phyloP scores from a whole-genome alignment of 2,329 filamentous ascomycete species.

The Emydomyces testavorans region DNA sequence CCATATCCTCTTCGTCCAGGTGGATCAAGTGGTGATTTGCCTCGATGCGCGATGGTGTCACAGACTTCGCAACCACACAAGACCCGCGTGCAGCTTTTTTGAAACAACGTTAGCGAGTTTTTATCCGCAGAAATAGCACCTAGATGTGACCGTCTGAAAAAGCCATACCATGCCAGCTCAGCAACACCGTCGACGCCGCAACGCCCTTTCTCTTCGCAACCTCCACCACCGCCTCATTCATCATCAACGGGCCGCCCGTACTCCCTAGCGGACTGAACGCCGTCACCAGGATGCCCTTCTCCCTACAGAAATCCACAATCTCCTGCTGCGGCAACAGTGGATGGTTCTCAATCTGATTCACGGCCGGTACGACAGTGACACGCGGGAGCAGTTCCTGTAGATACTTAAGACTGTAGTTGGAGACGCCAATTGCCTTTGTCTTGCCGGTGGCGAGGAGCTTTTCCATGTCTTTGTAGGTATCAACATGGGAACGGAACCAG shows the following conservation, averaged over 20 bases:
- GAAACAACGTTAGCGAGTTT: neutral
- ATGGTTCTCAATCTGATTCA: slow-evolving; percentile 75
- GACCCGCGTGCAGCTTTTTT: slow-evolving; percentile 14
- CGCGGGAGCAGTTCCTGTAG: slow-evolving; percentile 46
- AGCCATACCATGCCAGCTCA: slow-evolving; percentile 36
- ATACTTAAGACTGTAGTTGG: slow-evolving; percentile 46
- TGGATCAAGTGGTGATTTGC: slow-evolving; percentile 31
- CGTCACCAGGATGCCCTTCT: slow-evolving; percentile 42
- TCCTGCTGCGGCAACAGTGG: slow-evolving; percentile 52
- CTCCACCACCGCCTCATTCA: slow-evolving; percentile 32
- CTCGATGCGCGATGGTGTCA: slow-evolving; percentile 32
- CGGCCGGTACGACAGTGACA: slow-evolving; percentile 51
- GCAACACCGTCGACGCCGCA: slow-evolving; percentile 30
- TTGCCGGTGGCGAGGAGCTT: slow-evolving; percentile 44
- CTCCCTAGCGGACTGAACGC: slow-evolving; percentile 38
- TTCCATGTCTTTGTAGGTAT: slow-evolving; percentile 65
- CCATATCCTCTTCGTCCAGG: slow-evolving; percentile 31
- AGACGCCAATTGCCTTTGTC: slow-evolving; percentile 47
- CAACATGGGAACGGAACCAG: slow-evolving; percentile 55
- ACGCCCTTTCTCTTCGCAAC: slow-evolving; percentile 33
- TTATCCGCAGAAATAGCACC: neutral
- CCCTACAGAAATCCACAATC: slow-evolving; percentile 41
- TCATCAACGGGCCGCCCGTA: slow-evolving; percentile 35
- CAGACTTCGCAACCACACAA: slow-evolving; percentile 17
- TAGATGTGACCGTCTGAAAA: no score